Evolutionary conservation across 352 stramenopile genomes (phyloP).

Genomic region (Phytopythium sindhum): DNA sequence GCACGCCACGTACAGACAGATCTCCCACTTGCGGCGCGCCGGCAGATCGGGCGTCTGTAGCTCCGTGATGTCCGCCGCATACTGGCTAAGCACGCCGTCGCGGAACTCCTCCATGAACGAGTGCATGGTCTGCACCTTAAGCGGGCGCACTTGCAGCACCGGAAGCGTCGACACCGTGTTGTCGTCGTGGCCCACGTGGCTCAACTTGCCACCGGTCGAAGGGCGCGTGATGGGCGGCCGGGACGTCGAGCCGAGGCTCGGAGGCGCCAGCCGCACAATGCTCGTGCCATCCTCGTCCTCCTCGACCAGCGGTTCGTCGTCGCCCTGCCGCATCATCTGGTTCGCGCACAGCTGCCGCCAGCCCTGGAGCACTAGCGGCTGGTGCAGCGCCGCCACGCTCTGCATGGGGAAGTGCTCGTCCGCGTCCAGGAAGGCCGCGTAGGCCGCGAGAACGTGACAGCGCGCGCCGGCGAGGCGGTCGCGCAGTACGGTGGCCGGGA

Average conservation of each 20-base stretch:
- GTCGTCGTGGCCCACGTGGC: slow-evolving; percentile 3
- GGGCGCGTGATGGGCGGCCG: slow-evolving; percentile 6
- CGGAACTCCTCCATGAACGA: slow-evolving; percentile 82
- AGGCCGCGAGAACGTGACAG: slow-evolving; percentile 46
- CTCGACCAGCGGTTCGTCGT: slow-evolving; percentile 15
- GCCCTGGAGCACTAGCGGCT: slow-evolving; percentile 36
- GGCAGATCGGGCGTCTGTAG: slow-evolving; percentile 44
- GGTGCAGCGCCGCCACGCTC: slow-evolving; percentile 25
- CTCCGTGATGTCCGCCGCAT: slow-evolving; percentile 62
- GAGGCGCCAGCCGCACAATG: slow-evolving; percentile 15
- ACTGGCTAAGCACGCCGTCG: slow-evolving; percentile 57
- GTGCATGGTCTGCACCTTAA: slow-evolving; percentile 69
- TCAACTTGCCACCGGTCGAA: not conserved
- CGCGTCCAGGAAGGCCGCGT: slow-evolving; percentile 45
- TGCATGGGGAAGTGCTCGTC: slow-evolving; percentile 41
- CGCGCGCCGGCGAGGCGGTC: slow-evolving; percentile 33
- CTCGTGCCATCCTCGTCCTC: slow-evolving; percentile 13
- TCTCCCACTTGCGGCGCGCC: slow-evolving; percentile 57
- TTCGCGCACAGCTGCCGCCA: slow-evolving; percentile 59
- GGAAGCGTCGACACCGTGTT: slow-evolving; percentile 24
- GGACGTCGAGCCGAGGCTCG: slow-evolving; percentile 8
- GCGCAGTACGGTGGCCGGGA: slow-evolving; percentile 26
- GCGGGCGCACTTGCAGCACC: slow-evolving; percentile 46
- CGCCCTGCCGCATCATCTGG: slow-evolving; percentile 38
- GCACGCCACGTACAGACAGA: slow-evolving; percentile 69